phyloP scores from a whole-genome alignment of 257 asterid genomes.

The Solanum paucissectum region DNA sequence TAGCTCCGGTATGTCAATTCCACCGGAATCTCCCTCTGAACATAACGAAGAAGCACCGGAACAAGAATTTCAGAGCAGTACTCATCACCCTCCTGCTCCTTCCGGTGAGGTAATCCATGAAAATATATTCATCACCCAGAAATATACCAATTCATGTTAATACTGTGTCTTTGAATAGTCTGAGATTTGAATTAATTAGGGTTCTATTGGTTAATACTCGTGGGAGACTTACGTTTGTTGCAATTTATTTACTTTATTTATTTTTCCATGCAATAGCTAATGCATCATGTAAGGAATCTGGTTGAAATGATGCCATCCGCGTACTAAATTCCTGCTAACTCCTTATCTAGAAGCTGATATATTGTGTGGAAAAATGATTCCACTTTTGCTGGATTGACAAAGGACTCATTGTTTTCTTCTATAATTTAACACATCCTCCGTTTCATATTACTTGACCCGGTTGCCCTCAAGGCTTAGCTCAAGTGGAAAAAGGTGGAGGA shows the following conservation, averaged over 20 bases:
- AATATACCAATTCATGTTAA: background rate
- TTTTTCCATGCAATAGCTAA: background rate
- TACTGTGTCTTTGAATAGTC: background rate
- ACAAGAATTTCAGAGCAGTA: conserved; percentile 17
- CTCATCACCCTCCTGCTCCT: conserved; percentile 81
- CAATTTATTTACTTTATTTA: background rate
- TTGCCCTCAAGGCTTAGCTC: background rate
- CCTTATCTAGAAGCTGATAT: background rate
- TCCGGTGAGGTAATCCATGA: conserved; percentile 51
- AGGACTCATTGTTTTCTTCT: background rate
- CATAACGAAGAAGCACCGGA: conserved; percentile 15
- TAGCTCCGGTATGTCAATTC: conserved; percentile 17
- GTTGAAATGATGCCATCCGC: background rate
- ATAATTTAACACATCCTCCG: background rate
- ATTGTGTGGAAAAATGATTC: background rate
- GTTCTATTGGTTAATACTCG: background rate
- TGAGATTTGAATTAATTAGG: background rate
- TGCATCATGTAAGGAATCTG: background rate
- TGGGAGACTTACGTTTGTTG: background rate
- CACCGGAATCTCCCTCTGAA: conserved; percentile 11
- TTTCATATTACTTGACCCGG: background rate
- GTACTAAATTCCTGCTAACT: background rate
- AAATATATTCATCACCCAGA: background rate
- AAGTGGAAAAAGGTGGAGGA: background rate
- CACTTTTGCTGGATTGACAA: background rate